phyloP scores from a whole-genome alignment of 768 basidiomycete genomes.

The Grammothele lineata region DNA sequence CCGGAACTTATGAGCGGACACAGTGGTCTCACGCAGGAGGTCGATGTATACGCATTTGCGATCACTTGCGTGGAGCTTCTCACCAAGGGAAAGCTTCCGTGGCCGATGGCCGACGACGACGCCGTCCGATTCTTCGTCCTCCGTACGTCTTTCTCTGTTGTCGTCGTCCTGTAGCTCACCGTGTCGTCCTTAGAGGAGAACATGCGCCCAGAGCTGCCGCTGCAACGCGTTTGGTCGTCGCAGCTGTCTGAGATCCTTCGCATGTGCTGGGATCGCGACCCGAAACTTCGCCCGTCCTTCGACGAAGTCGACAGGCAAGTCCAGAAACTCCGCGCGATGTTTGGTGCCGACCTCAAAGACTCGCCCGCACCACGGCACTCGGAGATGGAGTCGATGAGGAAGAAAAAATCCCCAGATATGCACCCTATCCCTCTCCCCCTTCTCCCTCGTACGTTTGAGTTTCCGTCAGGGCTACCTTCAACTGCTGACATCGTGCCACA shows the following conservation, averaged over 20 bases:
- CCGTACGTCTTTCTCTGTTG: neutral
- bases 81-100: slow-evolving; percentile 33
- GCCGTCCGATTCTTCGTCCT: slow-evolving; percentile 26
- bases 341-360: slow-evolving; percentile 30
- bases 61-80: slow-evolving; percentile 33
- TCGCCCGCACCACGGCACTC: slow-evolving; percentile 26
- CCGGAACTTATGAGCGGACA: slow-evolving; percentile 36
- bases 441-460: slow-evolving; percentile 14
- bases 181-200: slow-evolving; percentile 23
- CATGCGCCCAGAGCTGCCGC: slow-evolving; percentile 18
- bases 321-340: slow-evolving; percentile 39
- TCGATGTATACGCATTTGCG: slow-evolving; percentile 40
- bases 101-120: slow-evolving; percentile 26
- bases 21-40: slow-evolving; percentile 26
- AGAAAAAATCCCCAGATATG: slow-evolving; percentile 26
- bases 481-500: neutral
- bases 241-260: slow-evolving; percentile 41
- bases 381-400: slow-evolving; percentile 20
- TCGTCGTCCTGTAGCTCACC: neutral
- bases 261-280: slow-evolving; percentile 54
- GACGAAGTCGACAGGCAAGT: slow-evolving; percentile 41
- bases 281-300: slow-evolving; percentile 51
- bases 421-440: slow-evolving; percentile 18
- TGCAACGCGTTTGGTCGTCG: slow-evolving; percentile 18
- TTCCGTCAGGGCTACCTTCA: neutral